Conservation (phyloP, 345 rosid genomes). For the Pelargonium nanum region DNA sequence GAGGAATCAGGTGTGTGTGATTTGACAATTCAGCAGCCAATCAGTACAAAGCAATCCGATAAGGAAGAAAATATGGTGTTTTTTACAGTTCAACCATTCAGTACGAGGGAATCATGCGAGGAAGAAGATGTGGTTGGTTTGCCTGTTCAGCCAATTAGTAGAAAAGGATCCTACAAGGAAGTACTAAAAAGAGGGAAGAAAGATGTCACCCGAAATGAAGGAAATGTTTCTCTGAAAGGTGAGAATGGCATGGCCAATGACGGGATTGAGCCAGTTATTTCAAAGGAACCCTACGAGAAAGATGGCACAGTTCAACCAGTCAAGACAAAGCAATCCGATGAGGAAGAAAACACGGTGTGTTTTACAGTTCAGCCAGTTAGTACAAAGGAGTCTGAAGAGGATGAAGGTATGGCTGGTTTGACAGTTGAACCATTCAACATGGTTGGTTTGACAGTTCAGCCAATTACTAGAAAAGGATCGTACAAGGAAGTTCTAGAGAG, state of each 20-base stretch:
- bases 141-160: background rate
- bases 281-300: too few relatives aligned
- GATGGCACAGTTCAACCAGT: background rate
- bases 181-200: too few relatives aligned
- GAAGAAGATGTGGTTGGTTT: background rate
- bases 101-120: too few relatives aligned
- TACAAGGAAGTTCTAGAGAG: slow-evolving; percentile 49
- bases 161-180: background rate
- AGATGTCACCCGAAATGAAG: too few relatives aligned
- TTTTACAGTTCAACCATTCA: too few relatives aligned
- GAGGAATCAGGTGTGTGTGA: background rate
- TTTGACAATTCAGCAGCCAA: too few relatives aligned
- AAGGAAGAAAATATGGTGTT: too few relatives aligned
- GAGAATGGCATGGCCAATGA: too few relatives aligned
- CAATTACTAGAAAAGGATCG: slow-evolving; percentile 10
- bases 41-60: too few relatives aligned
- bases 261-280: too few relatives aligned
- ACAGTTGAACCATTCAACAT: background rate
- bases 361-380: background rate
- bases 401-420: background rate
- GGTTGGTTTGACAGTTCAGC: background rate
- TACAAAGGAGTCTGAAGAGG: background rate
- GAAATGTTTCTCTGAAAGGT: too few relatives aligned
- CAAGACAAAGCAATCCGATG: background rate
- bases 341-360: background rate